Conservation (phyloP, 2,329 filamentous ascomycete genomes). For the Trichophyton benhamiae region DNA sequence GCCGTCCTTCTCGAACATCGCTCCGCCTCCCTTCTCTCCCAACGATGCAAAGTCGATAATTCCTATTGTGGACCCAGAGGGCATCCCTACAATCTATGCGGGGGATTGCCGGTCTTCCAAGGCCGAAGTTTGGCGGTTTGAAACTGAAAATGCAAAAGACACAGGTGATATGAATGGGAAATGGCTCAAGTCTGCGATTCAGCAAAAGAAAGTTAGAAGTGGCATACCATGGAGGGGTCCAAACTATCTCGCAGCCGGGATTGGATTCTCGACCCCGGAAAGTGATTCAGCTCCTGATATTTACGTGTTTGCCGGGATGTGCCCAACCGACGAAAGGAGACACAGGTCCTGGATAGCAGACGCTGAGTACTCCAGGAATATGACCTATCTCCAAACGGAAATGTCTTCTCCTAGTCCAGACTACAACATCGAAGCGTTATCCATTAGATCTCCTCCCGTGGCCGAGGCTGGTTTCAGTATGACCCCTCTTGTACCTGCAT, state of each 20-base stretch:
- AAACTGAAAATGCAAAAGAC: slow-evolving; percentile 30
- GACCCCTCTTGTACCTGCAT: slow-evolving; percentile 58
- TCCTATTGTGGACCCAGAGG: slow-evolving; percentile 53
- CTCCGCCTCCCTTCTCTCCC: slow-evolving; percentile 46
- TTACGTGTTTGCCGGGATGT: slow-evolving; percentile 88
- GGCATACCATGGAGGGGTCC: slow-evolving; percentile 31
- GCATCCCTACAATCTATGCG: slow-evolving; percentile 59
- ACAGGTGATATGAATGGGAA: slow-evolving; percentile 39
- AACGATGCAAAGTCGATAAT: slow-evolving; percentile 47
- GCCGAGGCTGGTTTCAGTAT: slow-evolving; percentile 79
- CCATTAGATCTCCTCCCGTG: slow-evolving; percentile 52
- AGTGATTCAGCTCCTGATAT: slow-evolving; percentile 34
- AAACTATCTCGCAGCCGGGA: slow-evolving; percentile 47
- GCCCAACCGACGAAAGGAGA: slow-evolving; percentile 41
- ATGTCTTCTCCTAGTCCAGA: slow-evolving; percentile 11
- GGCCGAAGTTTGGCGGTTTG: slow-evolving; percentile 41
- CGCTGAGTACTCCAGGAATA: slow-evolving; percentile 67
- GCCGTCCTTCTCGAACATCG: slow-evolving; percentile 28
- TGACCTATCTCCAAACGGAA: slow-evolving; percentile 48
- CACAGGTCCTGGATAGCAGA: slow-evolving; percentile 50
- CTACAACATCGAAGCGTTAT: slow-evolving; percentile 30
- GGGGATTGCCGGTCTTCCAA: slow-evolving; percentile 49
- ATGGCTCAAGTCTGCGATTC: slow-evolving; percentile 39
- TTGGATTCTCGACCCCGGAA: slow-evolving; percentile 56
- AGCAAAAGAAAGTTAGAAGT: slow-evolving; percentile 17